Conservation (phyloP, 2,329 filamentous ascomycete species). For the Meredithiella fracta region DNA sequence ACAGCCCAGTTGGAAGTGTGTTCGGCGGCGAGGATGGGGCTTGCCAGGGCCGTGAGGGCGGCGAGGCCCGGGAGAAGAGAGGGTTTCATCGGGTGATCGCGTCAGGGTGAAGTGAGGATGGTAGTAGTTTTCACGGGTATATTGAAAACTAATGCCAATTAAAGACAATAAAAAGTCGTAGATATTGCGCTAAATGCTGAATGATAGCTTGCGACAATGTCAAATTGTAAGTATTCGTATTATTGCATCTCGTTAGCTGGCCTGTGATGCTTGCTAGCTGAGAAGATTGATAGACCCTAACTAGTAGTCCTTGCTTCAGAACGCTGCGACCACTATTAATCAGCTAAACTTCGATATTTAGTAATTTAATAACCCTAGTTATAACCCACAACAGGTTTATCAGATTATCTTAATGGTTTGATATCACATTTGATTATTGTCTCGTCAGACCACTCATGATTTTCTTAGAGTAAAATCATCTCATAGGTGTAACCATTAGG, state of each 20-base stretch:
- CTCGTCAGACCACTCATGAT: too few relatives aligned
- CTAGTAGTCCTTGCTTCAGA: background rate
- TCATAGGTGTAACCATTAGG: too few relatives aligned
- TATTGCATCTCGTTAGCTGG: background rate
- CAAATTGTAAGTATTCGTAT: background rate
- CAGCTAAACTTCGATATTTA: too few relatives aligned
- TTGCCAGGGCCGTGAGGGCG: conserved; percentile 26
- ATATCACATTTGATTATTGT: too few relatives aligned
- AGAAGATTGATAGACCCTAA: too few relatives aligned
- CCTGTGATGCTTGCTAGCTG: background rate
- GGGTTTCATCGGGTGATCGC: conserved; percentile 24
- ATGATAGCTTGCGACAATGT: background rate
- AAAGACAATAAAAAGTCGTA: background rate
- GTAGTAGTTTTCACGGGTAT: too few relatives aligned
- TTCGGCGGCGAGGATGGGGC: conserved; percentile 37
- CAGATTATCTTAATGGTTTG: too few relatives aligned
- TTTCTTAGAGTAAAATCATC: too few relatives aligned
- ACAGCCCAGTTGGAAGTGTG: conserved; percentile 99
- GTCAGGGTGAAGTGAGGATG: background rate
- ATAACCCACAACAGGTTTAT: too few relatives aligned
- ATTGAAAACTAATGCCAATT: too few relatives aligned
- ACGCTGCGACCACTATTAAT: too few relatives aligned
- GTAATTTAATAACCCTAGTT: too few relatives aligned
- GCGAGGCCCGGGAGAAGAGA: conserved; percentile 28
- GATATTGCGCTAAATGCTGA: background rate